Base-by-base conservation (phyloP, 1,139 yeast genomes). In the Blastobotrys ciferrii region DNA sequence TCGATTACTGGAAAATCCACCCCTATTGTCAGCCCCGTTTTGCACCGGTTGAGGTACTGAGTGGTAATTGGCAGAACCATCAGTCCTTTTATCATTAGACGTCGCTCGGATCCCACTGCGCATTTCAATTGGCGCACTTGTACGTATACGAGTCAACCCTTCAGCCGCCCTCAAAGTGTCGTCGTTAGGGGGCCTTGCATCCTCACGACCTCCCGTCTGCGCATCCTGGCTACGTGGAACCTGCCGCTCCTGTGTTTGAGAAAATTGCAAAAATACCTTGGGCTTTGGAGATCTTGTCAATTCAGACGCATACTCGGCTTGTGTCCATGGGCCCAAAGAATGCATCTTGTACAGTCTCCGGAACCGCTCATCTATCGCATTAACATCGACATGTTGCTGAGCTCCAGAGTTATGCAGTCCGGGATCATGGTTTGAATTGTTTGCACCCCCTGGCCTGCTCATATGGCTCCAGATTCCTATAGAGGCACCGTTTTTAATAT, bases 211-310 rank as follows among this genome's bases (percentile, higher is more conserved):
- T n/a, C n/a, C n/a, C n/a, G n/a, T n/a, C n/a, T n/a, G n/a, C n/a
- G n/a, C n/a, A n/a, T n/a, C n/a, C n/a, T n/a, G n/a, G n/a, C n/a
- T n/a, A n/a, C n/a, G n/a, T n/a, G n/a, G n/a, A n/a, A n/a, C n/a
- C n/a, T n/a, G n/a, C n/a, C n/a, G n/a, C n/a, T n/a, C 28, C 9
- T 23, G 28, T 6, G 5, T 23, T 5, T 23, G 9, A n/a, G 13
- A 11, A 11, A 42, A 9, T 9, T 20, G 4, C 13, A 19, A 18
- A 17, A 42, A 42, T 4, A 42, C 32, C 32, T 32, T 42, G 28
- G 45, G 45, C 19, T 31, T 13, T 6, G 45, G 45, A 4, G 45
- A 42, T 20, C 40, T 32, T 20, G 25, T 23, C 14, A 42, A 31
- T n/a, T 38, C 45, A 11, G 35, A n/a, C n/a, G 13, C 32, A 14